A percentile compares a stretch with the other conserved stretches of the same genome.
Evolutionary conservation across 306 rosid species (phyloP).

Genomic region (Hippophae gyantsensis): DNA sequence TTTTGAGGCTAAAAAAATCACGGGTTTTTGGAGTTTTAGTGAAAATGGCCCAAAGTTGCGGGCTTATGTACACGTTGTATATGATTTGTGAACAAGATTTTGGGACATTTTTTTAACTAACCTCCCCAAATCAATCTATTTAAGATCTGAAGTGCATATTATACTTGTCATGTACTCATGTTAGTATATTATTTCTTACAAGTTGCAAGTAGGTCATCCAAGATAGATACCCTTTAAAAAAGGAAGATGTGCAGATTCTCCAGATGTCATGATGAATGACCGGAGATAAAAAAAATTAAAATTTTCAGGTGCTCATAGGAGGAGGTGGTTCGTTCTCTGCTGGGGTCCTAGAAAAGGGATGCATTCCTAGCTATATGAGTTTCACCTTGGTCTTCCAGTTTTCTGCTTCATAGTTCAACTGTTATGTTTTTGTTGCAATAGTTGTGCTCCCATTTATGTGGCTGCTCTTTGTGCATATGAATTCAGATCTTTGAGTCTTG

Average conservation of each 20-base stretch:
- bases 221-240: not conserved
- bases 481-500: conserved; percentile 75
- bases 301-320: conserved; percentile 79
- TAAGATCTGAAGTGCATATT: no score
- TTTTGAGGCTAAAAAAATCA: not conserved
- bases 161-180: no score
- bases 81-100: no score
- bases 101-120: no score
- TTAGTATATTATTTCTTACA: no score
- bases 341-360: conserved; percentile 96
- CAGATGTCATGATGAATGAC: not conserved
- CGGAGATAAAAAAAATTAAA: conserved; percentile 16
- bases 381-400: conserved; percentile 15
- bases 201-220: no score
- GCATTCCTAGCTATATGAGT: conserved; percentile 93
- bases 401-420: conserved; percentile 9
- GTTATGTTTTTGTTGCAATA: conserved; percentile 16
- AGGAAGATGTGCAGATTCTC: not conserved
- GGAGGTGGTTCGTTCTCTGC: conserved; percentile 97
- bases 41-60: no score
- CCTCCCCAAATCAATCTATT: no score
- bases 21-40: not conserved
- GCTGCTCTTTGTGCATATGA: conserved; percentile 14
- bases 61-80: no score
- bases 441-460: conserved; percentile 3